Evolutionary conservation across 2,329 filamentous ascomycete species (phyloP).

Genomic region (Chaetomiaceae sp.): DNA sequence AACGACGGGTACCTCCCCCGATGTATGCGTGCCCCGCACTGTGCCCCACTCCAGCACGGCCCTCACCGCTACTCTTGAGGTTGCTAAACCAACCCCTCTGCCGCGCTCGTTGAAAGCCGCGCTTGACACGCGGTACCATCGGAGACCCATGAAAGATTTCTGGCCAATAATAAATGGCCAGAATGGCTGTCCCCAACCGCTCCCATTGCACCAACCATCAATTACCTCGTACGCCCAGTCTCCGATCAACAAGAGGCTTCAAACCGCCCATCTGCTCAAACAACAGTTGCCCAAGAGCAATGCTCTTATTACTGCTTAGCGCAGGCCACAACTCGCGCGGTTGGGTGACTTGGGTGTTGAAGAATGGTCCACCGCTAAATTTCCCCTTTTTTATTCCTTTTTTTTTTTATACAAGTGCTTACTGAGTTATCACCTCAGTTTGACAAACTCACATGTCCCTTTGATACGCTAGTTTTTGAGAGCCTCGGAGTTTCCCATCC

Average conservation of each 20-base stretch:
- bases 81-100: conserved; percentile 18
- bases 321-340: not conserved
- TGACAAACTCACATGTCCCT: no score
- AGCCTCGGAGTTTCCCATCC: not conserved
- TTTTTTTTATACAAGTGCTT: no score
- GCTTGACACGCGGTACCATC: conserved; percentile 12
- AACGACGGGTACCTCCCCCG: conserved; percentile 18
- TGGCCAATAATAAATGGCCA: conserved; percentile 18
- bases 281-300: not conserved
- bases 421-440: not conserved
- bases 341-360: no score
- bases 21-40: conserved; percentile 7
- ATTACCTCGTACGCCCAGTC: not conserved
- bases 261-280: not conserved
- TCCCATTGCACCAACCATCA: conserved; percentile 14
- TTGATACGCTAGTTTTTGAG: no score
- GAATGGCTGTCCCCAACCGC: conserved; percentile 7
- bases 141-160: not conserved
- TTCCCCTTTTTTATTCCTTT: no score
- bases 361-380: no score
- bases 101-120: conserved; percentile 9
- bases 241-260: conserved; percentile 6
- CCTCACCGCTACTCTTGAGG: conserved; percentile 22
- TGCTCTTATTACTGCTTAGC: no score
- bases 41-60: conserved; percentile 7